phyloP scores from a whole-genome alignment of 345 rosid species.

The Salix udensis region DNA sequence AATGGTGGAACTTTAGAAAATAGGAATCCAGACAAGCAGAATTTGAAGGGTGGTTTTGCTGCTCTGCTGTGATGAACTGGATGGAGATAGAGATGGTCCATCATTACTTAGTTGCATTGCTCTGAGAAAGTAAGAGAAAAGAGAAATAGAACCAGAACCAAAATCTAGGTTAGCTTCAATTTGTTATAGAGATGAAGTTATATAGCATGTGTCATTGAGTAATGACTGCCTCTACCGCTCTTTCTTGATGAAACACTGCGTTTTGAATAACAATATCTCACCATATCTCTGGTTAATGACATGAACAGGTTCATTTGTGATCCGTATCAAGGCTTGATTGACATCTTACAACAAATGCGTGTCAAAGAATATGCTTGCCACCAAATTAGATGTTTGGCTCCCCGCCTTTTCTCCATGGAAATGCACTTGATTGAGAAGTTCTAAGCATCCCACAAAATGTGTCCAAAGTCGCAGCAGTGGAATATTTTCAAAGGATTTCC shows the following conservation, averaged over 20 bases:
- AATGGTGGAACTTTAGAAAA: too few relatives aligned
- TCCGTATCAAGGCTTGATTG: constrained; percentile 74
- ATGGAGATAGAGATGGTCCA: too few relatives aligned
- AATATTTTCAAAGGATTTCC: not conserved
- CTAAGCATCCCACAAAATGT: not conserved
- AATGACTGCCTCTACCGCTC: not conserved
- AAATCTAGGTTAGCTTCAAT: not conserved
- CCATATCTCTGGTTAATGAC: not conserved
- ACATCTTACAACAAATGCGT: not conserved
- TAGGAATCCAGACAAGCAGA: too few relatives aligned
- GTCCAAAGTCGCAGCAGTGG: not conserved
- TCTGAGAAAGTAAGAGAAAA: too few relatives aligned
- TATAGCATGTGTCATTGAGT: not conserved
- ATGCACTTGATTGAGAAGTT: constrained; percentile 1
- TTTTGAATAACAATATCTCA: not conserved
- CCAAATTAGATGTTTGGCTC: not conserved
- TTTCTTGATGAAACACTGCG: not conserved
- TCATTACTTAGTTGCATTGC: too few relatives aligned
- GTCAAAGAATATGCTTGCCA: not conserved
- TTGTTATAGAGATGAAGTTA: not conserved
- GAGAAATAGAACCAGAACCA: not conserved
- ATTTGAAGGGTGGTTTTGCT: too few relatives aligned
- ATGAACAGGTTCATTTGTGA: constrained; percentile 72
- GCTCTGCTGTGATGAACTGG: too few relatives aligned
- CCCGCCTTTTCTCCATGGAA: not conserved